Percentiles rank a stretch among this genome's conserved stretches.
These are phyloP conservation scores for Erysiphe pulchra DNA, from an alignment of 2,329 filamentous ascomycete species.

Conservation along the genomic window DNA sequence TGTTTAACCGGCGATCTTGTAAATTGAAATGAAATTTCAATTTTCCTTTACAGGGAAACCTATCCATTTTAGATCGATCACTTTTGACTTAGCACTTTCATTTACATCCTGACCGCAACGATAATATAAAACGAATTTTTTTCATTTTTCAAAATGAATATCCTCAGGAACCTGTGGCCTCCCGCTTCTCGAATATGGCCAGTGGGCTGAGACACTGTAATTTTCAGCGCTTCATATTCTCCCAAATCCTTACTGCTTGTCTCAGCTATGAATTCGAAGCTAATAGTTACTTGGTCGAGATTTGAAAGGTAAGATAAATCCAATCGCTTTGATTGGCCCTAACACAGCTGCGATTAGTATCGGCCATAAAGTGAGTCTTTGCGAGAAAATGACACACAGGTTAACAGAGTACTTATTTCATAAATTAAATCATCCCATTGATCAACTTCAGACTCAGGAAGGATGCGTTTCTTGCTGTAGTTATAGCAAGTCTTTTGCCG, in stretches of 20 bases:
- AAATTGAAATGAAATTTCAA: too few relatives aligned
- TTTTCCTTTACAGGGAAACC: too few relatives aligned
- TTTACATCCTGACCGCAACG: too few relatives aligned
- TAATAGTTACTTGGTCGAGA: neutral
- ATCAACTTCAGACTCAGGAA: neutral
- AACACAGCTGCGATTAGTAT: rapidly evolving
- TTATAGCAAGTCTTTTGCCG: neutral
- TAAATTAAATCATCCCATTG: too few relatives aligned
- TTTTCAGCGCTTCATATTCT: neutral
- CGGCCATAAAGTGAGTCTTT: neutral
- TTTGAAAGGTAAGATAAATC: neutral
- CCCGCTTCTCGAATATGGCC: neutral
- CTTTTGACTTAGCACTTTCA: too few relatives aligned
- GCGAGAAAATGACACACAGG: too few relatives aligned
- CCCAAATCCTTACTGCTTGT: neutral
- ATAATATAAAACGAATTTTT: too few relatives aligned
- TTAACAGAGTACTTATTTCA: neutral
- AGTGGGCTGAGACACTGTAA: neutral
- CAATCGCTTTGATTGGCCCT: neutral
- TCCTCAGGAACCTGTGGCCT: neutral
- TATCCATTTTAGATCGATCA: too few relatives aligned
- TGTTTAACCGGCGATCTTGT: too few relatives aligned
- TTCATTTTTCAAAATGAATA: too few relatives aligned
- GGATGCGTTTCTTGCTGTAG: neutral
- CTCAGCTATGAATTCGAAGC: neutral